Evolutionary conservation across 2,329 filamentous ascomycete genomes (phyloP).

Genomic region (Canariomyces notabilis): DNA sequence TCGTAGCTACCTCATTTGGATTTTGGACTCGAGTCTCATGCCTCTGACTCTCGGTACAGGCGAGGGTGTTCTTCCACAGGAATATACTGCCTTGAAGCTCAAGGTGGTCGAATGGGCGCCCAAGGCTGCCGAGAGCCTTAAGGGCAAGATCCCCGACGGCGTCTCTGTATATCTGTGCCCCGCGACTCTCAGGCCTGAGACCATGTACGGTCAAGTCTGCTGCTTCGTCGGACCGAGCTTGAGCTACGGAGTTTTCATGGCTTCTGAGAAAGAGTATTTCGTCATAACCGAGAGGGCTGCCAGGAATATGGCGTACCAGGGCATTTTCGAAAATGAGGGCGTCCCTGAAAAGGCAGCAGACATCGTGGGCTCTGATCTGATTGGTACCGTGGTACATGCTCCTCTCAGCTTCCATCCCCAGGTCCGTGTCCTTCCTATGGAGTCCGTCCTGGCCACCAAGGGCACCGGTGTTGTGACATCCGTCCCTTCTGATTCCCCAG

Average conservation of each 20-base stretch:
- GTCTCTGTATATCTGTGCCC: conserved; percentile 85
- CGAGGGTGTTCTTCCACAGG: conserved; percentile 78
- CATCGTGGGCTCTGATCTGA: conserved; percentile 69
- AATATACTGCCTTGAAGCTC: conserved; percentile 90
- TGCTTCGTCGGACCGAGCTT: conserved; percentile 84
- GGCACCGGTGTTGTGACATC: conserved; percentile 95
- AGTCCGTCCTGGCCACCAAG: conserved; percentile 84
- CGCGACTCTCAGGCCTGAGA: conserved; percentile 89
- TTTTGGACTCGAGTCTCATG: too few species aligned
- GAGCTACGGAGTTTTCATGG: conserved; percentile 78
- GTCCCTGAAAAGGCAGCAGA: conserved; percentile 69
- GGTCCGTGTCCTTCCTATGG: conserved; percentile 91
- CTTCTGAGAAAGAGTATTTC: conserved; percentile 72
- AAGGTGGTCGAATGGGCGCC: conserved; percentile 86
- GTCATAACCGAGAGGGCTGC: conserved; percentile 75
- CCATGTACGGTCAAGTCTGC: conserved; percentile 97
- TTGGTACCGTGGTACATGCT: conserved; percentile 85
- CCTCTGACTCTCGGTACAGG: conserved; percentile 28
- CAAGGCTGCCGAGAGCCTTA: conserved; percentile 63
- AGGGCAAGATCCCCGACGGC: conserved; percentile 71
- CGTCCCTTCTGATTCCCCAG: conserved; percentile 87
- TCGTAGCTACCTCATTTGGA: too few species aligned
- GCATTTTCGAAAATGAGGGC: conserved; percentile 73
- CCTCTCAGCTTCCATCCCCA: conserved; percentile 81
- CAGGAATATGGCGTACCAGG: conserved; percentile 95